A percentile compares a stretch with the other conserved stretches of the same genome.
Evolutionary conservation across 2,329 filamentous ascomycete genomes (phyloP).

Genomic region (Pestalotiopsis sp.): DNA sequence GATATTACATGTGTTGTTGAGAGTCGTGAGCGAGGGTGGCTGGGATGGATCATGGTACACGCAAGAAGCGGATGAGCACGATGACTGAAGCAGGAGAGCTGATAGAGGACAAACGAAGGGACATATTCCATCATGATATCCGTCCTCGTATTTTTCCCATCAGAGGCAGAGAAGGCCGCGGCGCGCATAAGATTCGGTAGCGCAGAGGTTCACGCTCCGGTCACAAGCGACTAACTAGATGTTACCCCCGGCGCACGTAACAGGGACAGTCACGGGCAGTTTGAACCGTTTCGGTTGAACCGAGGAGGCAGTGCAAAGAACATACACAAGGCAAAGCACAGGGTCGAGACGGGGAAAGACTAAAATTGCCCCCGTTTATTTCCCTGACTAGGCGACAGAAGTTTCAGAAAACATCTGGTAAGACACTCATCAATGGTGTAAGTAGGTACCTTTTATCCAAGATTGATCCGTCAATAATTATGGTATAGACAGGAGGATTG

Average conservation of each 20-base stretch:
- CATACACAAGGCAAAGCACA: not conserved
- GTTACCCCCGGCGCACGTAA: slow-evolving; percentile 4
- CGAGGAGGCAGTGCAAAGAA: slow-evolving; percentile 1
- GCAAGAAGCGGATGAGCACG: not conserved
- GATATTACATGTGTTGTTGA: not conserved
- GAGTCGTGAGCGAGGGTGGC: not conserved
- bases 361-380: not conserved
- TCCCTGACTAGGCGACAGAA: not conserved
- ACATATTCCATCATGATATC: not conserved
- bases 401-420: slow-evolving; percentile 1
- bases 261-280: slow-evolving; percentile 5
- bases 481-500: not conserved
- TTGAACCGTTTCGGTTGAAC: not conserved
- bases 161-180: not conserved
- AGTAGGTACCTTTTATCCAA: not conserved
- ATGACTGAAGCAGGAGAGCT: not conserved
- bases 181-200: not conserved
- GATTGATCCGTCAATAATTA: not conserved
- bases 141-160: not conserved
- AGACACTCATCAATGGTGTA: not conserved
- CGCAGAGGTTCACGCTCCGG: not conserved
- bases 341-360: not conserved
- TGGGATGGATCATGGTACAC: not conserved
- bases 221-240: not conserved
- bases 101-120: not conserved